These are phyloP conservation scores for Botrytis tulipae DNA, from an alignment of 2,329 filamentous ascomycete genomes.

Conservation along the genomic window DNA sequence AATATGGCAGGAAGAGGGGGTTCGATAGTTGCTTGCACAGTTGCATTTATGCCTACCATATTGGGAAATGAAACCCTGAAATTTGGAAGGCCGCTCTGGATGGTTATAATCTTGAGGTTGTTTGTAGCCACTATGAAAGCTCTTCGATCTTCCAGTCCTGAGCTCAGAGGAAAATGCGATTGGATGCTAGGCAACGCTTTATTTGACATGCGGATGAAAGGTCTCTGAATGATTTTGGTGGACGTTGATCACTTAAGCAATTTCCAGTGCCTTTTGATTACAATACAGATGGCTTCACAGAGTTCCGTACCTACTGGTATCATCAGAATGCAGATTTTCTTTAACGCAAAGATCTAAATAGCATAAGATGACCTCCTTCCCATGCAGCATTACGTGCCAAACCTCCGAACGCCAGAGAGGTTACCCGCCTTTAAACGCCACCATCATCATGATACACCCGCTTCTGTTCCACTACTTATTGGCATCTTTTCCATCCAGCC, in stretches of 20 bases:
- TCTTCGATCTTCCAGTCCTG: background rate
- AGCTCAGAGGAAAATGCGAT: background rate
- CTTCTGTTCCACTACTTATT: background rate
- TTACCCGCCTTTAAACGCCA: conserved; percentile 8
- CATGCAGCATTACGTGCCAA: background rate
- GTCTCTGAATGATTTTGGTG: background rate
- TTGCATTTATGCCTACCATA: background rate
- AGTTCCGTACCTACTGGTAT: background rate
- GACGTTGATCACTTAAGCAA: background rate
- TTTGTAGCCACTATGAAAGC: background rate
- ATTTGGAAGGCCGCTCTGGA: background rate
- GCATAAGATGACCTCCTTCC: background rate
- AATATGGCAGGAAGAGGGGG: background rate
- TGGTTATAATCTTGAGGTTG: background rate
- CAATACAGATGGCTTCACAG: background rate
- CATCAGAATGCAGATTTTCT: background rate
- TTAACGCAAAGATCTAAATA: background rate
- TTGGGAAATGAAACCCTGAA: background rate
- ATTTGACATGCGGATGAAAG: background rate
- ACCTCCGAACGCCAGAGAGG: background rate
- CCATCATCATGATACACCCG: background rate
- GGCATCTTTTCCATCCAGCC: conserved; percentile 29
- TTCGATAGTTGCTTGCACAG: background rate
- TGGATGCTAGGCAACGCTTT: background rate
- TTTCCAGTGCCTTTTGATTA: background rate